Base-by-base conservation (phyloP, 495 filamentous ascomycete genomes). In the Xeromyces bisporus region DNA sequence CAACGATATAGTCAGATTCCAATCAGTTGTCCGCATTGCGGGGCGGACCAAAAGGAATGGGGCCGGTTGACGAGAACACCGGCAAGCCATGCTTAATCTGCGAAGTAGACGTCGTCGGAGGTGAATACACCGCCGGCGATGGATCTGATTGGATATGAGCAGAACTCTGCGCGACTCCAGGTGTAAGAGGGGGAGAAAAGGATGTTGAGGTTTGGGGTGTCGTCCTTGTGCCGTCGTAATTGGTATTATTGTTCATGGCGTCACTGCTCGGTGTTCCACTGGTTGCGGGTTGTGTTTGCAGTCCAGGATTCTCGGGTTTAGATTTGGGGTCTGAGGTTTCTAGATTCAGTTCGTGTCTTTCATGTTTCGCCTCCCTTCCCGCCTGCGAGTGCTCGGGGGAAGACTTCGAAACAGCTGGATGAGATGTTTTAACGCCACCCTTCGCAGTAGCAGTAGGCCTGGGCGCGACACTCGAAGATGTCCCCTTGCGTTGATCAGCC, bases 41-140 rank as follows among this genome's bases (percentile, higher is more conserved):
- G 18, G 4, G 29, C 23, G 51, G 36, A 0, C 53, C 54, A 46
- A 73, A 72, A 3, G 55, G 59, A 25, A 72, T 73, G 1, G 56
- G 51, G 3, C 58, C 57, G 16, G 46, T 67, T 0, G 65, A 53
- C 21, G 64, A 64, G 28, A 71, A 66, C 6, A 65, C 48, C 7
- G 69, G 69, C 6, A 73, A 42, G 7, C 60, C 59, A 17, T 53
- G 38, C 34, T 53, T 66, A 10, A 51, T 54, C 9, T 51, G 45
- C 18, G 51, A 33, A 5, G 47, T 43, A n/a, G 60, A 52, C 6
- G 21, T 38, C 6, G 21, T 38, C 28, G 44, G 37, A 7, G 58
- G 50, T 10, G 53, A 43, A 32, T 48, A 55, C 0, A 47, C 28
- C 23, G 40, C 37, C 11, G 40, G 32, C 31, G n/a, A n/a, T n/a